These are phyloP conservation scores for Didymella pomorum DNA, from an alignment of 2,329 filamentous ascomycete species.

Conservation along the genomic window DNA sequence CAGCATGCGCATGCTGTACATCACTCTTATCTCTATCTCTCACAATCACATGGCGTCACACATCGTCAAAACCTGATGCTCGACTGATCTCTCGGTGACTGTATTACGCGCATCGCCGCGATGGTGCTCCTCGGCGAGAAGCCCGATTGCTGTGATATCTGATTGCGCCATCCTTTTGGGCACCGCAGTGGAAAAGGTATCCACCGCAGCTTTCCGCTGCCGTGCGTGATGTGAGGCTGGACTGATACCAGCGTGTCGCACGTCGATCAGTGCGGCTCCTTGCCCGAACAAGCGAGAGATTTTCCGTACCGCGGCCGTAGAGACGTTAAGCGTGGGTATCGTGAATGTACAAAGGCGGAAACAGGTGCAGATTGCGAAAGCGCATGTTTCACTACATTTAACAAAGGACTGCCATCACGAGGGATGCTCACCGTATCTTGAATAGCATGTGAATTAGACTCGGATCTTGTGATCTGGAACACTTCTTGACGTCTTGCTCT, in stretches of 20 bases:
- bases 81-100: slow-evolving; percentile 11
- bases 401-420: background rate
- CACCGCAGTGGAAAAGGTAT: slow-evolving; percentile 14
- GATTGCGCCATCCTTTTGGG: slow-evolving; percentile 14
- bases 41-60: slow-evolving; percentile 17
- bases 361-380: slow-evolving; percentile 1
- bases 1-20: slow-evolving; percentile 2
- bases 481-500: background rate
- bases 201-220: slow-evolving; percentile 17
- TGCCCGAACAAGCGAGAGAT: slow-evolving; percentile 11
- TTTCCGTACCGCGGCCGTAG: slow-evolving; percentile 21
- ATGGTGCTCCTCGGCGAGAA: slow-evolving; percentile 16
- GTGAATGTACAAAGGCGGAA: slow-evolving; percentile 1
- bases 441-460: background rate
- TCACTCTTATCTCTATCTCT: slow-evolving; percentile 14
- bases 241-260: slow-evolving; percentile 16
- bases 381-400: slow-evolving; percentile 3
- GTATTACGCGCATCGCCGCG: slow-evolving; percentile 2
- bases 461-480: slow-evolving; percentile 11
- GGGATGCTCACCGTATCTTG: background rate
- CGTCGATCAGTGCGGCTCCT: slow-evolving; percentile 19
- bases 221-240: slow-evolving; percentile 20
- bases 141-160: slow-evolving; percentile 3
- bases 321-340: slow-evolving; percentile 4
- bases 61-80: slow-evolving; percentile 10